These are phyloP conservation scores for Saraca asoca DNA, from an alignment of 331 rosid species.

Conservation along the genomic window DNA sequence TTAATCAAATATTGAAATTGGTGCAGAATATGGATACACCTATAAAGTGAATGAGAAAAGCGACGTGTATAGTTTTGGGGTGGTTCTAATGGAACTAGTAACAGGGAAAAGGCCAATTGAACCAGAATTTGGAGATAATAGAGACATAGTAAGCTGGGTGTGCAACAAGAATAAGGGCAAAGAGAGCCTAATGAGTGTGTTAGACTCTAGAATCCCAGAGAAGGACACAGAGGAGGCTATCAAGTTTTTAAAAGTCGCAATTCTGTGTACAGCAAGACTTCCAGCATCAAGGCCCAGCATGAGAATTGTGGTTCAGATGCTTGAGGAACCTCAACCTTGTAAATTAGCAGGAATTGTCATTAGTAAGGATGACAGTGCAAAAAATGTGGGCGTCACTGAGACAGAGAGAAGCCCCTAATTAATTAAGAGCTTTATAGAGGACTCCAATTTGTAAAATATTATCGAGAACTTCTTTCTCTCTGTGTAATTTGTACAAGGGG, in stretches of 20 bases:
- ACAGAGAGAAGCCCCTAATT: slow-evolving; percentile 15
- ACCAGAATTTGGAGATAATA: slow-evolving; percentile 70
- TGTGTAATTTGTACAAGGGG: too few species aligned
- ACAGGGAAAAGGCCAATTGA: slow-evolving; percentile 88
- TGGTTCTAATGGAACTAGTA: slow-evolving; percentile 86
- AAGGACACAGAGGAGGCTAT: too few species aligned
- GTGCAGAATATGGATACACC: slow-evolving; percentile 82
- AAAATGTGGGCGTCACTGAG: slow-evolving; percentile 11
- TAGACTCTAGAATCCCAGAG: too few species aligned
- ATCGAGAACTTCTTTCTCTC: too few species aligned
- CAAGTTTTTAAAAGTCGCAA: slow-evolving; percentile 58
- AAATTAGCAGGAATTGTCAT: slow-evolving; percentile 38
- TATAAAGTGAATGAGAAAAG: slow-evolving; percentile 85
- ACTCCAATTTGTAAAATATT: too few species aligned
- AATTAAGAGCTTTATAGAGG: too few species aligned
- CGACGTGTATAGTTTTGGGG: slow-evolving; percentile 93
- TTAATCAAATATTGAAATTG: slow-evolving; percentile 21
- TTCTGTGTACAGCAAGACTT: slow-evolving; percentile 48
- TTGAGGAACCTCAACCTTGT: slow-evolving; percentile 47
- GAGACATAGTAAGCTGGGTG: slow-evolving; percentile 82
- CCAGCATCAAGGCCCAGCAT: slow-evolving; percentile 52
- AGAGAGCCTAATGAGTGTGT: too few species aligned
- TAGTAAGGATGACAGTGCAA: slow-evolving; percentile 40
- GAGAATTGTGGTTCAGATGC: slow-evolving; percentile 66
- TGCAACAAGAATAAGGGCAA: slow-evolving; percentile 51